A percentile compares a stretch with the other conserved stretches of the same genome.
phyloP scores from a whole-genome alignment of 768 basidiomycete genomes.

The Trametes coccinea region DNA sequence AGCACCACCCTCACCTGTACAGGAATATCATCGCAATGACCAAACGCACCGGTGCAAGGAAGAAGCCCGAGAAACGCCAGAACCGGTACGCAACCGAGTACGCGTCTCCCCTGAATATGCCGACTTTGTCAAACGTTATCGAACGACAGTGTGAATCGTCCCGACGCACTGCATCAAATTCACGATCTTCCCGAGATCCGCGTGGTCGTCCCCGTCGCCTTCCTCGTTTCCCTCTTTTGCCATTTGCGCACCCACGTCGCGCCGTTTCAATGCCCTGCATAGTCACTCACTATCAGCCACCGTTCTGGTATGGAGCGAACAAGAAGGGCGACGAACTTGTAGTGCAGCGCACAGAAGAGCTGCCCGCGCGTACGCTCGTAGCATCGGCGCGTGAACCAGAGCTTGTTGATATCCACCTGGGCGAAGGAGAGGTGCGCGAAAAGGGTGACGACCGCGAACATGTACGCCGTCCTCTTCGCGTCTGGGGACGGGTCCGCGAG shows the following conservation, averaged over 20 bases:
- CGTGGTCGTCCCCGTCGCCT: slow-evolving; percentile 34
- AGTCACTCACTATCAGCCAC: neutral
- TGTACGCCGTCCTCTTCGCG: slow-evolving; percentile 48
- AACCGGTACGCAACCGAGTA: slow-evolving; percentile 72
- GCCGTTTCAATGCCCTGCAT: slow-evolving; percentile 49
- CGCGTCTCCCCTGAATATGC: slow-evolving; percentile 56
- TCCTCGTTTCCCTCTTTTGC: slow-evolving; percentile 32
- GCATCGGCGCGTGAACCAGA: slow-evolving; percentile 68
- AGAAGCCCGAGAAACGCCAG: slow-evolving; percentile 71
- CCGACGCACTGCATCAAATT: slow-evolving; percentile 70
- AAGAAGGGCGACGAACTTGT: slow-evolving; percentile 40
- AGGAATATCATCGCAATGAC: slow-evolving; percentile 69
- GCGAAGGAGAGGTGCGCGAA: slow-evolving; percentile 67
- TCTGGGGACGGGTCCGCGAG: slow-evolving; percentile 44
- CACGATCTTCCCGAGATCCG: slow-evolving; percentile 70
- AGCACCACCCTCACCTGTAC: slow-evolving; percentile 53
- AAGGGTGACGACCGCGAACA: slow-evolving; percentile 62
- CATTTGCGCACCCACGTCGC: slow-evolving; percentile 54
- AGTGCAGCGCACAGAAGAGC: slow-evolving; percentile 68
- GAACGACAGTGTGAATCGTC: slow-evolving; percentile 1
- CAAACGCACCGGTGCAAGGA: slow-evolving; percentile 61
- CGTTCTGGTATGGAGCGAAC: too few relatives aligned
- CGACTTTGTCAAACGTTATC: neutral
- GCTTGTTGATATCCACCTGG: slow-evolving; percentile 59
- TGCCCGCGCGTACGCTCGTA: slow-evolving; percentile 75